Base-by-base conservation (phyloP, 805 yeast species). In the Barnettozyma populi region DNA sequence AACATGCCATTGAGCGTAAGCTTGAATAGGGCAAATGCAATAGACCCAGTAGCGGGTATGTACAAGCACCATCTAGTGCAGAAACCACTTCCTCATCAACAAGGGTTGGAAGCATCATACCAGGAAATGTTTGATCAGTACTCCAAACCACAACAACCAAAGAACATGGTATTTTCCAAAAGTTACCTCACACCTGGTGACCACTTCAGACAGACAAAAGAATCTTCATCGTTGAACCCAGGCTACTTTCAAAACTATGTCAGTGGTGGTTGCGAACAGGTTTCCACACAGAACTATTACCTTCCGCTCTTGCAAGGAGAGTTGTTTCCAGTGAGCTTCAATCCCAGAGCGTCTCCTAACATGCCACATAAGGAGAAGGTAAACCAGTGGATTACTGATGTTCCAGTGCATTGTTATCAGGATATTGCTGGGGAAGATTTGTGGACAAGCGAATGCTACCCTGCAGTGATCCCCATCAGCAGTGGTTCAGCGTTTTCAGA, bases 291-390 rank as follows among this genome's bases (percentile, higher is more conserved):
- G 32, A 32, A 25, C 16, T 29, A 20, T 20, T 42, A 42, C n/a
- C 31, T 42, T 9, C 45, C 45, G 20, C 39, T 29, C n/a, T 27
- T 29, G 24, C 36, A n/a, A 32, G 44, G 37, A 6, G 21, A 43
- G 4, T 7, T 14, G 39, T 72, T 78, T 45, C 82, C 84, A 1
- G 51, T 67, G 1, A 57, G 59, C 13, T 84, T 85, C 58, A 74
- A 83, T 49, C 92, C 92, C 11, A 70, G 88, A 57, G 64, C 65
- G 27, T 79, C 80, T 2, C 66, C 74, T 8, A 81, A 79, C 61
- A 84, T 86, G 90, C 72, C 80, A 1, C 76, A 73, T 52, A 68
- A 65, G 42, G 92, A 86, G 56, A 86, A 85, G 56, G 86, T 86
- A 1, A 70, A 70, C 35, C 66, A 62, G 7, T 86, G 94, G 94